Evolutionary conservation across 2,329 filamentous ascomycete genomes (phyloP), one percentile per base, ranked within the genome.

Genomic region (Chalara sp.): DNA sequence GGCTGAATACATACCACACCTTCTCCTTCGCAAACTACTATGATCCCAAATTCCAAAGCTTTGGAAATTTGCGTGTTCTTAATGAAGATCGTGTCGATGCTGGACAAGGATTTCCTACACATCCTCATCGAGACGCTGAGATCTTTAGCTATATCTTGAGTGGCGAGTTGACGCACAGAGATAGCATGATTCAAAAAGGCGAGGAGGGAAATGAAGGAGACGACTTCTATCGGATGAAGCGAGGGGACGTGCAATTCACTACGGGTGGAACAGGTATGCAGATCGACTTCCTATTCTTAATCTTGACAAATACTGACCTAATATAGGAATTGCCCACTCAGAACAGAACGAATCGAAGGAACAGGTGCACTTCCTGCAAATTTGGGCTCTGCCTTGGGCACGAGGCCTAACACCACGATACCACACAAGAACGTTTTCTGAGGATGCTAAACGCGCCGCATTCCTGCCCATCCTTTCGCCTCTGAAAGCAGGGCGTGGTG

Each of bases 141-240:
- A 95, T 95, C 70, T 95, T 92, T 76, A 84, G 79, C 64, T 93
- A 95, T 70, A 85, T 95, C 62, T 75, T 95, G n/a, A 81, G 76
- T 44, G 89, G 90, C 56, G 87, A 92, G 69, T 79, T 95, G 56
- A 92, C 90, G 45, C 90, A 95, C 72, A 84, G 89, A 45, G 89
- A 95, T 70, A 87, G 81, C 54, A 91, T 95, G 84, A 79, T 88
- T 60, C 80, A 80, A 67, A 88, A 84, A 69, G 81, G 81, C 44
- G 69, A 73, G 21, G 83, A 86, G 63, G 80, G 76, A 28, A 48
- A 52, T 62, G 52, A 64, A 13, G 74, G 66, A 12, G 81, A 87
- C 64, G 74, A 80, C 58, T 88, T 87, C 64, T 87, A 75, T 63
- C 74, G 80, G 33, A 84, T 95, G 74, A 79, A 79, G 62, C 76